Conservation (phyloP, 2,329 filamentous ascomycete species). For the Metarhizium brunneum region DNA sequence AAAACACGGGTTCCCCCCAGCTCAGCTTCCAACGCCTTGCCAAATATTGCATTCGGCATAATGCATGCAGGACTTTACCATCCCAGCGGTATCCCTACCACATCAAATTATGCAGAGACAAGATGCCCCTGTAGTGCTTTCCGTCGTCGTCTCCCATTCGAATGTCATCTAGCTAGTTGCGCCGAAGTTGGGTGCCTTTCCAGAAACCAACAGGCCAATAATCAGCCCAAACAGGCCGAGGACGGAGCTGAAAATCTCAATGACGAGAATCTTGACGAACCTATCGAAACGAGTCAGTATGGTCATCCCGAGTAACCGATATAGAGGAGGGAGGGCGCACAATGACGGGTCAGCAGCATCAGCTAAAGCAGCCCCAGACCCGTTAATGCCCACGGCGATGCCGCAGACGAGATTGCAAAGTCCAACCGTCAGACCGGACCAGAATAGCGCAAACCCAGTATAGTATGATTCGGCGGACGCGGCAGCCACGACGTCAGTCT, state of each 20-base stretch:
- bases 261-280: constrained; percentile 97
- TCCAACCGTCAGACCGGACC: constrained; percentile 89
- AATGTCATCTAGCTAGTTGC: constrained; percentile 3
- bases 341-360: constrained; percentile 88
- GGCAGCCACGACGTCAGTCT: constrained; percentile 53
- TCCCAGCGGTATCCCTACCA: not conserved
- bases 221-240: constrained; percentile 94
- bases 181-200: constrained; percentile 52
- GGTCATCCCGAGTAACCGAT: not conserved
- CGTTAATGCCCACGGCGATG: constrained; percentile 95
- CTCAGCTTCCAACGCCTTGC: constrained; percentile 31
- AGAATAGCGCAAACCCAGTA: constrained; percentile 92
- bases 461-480: constrained; percentile 78
- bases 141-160: not conserved
- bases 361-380: constrained; percentile 88
- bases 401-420: constrained; percentile 94
- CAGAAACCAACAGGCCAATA: constrained; percentile 78
- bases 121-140: not conserved
- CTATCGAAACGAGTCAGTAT: constrained; percentile 35
- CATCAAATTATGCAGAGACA: not conserved
- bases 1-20: constrained; percentile 16
- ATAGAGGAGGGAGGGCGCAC: constrained; percentile 43
- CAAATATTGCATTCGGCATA: constrained; percentile 23
- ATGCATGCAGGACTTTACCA: constrained; percentile 16
- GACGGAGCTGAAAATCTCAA: constrained; percentile 98